Conservation (phyloP, 495 filamentous ascomycete species). For the Physcia stellaris region DNA sequence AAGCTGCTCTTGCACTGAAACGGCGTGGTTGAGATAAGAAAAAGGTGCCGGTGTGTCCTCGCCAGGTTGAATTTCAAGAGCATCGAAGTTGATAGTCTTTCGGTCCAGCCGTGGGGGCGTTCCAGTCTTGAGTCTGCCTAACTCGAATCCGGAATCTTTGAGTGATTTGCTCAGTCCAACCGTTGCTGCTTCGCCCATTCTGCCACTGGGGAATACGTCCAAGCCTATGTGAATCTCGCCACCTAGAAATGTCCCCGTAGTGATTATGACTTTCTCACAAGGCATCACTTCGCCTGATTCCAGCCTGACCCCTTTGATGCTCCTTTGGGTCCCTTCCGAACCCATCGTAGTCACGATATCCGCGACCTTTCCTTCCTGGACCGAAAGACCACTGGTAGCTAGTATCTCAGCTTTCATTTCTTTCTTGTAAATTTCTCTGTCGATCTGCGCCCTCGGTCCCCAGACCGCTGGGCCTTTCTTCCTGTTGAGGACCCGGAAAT, state of each 20-base stretch:
- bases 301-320: constrained; percentile 61
- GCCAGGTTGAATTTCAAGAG: constrained; percentile 58
- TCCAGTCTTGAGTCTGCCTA: constrained; percentile 89
- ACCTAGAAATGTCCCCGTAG: constrained; percentile 88
- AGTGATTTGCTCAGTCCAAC: constrained; percentile 89
- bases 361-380: constrained; percentile 78
- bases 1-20: constrained; percentile 68
- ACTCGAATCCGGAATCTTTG: constrained; percentile 73
- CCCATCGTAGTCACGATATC: constrained; percentile 59
- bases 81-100: constrained; percentile 66
- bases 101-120: constrained; percentile 81
- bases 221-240: constrained; percentile 96
- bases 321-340: constrained; percentile 43
- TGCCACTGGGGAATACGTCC: constrained; percentile 67
- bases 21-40: constrained; percentile 70
- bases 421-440: constrained; percentile 76
- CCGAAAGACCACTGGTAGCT: constrained; percentile 57
- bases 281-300: constrained; percentile 80
- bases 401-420: constrained; percentile 83
- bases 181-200: constrained; percentile 90
- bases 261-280: constrained; percentile 77
- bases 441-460: constrained; percentile 94
- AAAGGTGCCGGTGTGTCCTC: constrained; percentile 84
- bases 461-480: constrained; percentile 92
- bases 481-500: constrained; percentile 78